Evolutionary conservation across 2,329 filamentous ascomycete species (phyloP).

Genomic region (Fusarium nelsonii): DNA sequence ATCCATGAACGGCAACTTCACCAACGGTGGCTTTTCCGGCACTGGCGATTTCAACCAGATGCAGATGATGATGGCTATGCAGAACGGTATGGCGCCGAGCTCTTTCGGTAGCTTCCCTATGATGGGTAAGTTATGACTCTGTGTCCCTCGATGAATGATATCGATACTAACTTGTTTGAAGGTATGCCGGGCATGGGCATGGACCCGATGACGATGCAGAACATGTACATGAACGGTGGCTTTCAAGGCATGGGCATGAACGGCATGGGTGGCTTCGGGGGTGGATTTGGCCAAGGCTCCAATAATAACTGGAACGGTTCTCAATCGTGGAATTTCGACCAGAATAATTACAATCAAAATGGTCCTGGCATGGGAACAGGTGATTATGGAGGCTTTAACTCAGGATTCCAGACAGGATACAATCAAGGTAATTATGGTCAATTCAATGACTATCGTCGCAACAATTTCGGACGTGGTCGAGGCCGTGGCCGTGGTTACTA

Average conservation of each 20-base stretch:
- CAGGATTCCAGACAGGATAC: slow-evolving; percentile 81
- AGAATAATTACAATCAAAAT: slow-evolving; percentile 93
- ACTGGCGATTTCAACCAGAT: slow-evolving; percentile 79
- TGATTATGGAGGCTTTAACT: slow-evolving; percentile 84
- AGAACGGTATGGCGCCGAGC: slow-evolving; percentile 71
- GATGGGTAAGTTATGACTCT: slow-evolving; percentile 78
- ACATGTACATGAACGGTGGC: slow-evolving; percentile 83
- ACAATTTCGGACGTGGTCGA: slow-evolving; percentile 75
- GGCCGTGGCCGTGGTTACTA: slow-evolving; percentile 75
- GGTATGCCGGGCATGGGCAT: slow-evolving; percentile 88
- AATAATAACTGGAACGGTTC: slow-evolving; percentile 85
- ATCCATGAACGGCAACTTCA: slow-evolving; percentile 61
- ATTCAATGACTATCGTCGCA: slow-evolving; percentile 81
- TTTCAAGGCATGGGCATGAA: slow-evolving; percentile 83
- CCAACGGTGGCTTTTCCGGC: slow-evolving; percentile 71
- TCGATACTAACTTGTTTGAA: slow-evolving; percentile 55
- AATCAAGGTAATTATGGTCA: slow-evolving; percentile 88
- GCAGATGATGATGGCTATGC: slow-evolving; percentile 84
- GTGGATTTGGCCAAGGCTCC: slow-evolving; percentile 71
- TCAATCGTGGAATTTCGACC: slow-evolving; percentile 85
- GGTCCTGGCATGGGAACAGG: slow-evolving; percentile 82
- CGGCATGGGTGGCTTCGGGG: slow-evolving; percentile 82
- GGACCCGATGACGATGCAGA: slow-evolving; percentile 82
- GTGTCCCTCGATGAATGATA: neutral
- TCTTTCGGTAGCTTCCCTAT: slow-evolving; percentile 74